Base-by-base conservation (phyloP, 257 asterid genomes). In the Cordia subcordata region DNA sequence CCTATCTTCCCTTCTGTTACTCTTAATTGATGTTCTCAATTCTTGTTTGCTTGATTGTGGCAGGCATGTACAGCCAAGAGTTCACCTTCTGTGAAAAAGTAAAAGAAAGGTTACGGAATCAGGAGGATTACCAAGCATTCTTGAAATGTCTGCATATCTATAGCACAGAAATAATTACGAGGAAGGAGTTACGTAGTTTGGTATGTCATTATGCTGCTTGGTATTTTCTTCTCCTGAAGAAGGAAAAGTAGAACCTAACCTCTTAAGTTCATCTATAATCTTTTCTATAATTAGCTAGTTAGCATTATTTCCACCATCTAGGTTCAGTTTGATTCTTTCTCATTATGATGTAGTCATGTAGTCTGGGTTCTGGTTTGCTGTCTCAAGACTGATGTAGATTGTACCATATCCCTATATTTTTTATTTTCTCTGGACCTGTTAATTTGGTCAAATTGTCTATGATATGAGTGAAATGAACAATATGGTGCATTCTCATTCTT, bases 101-200 rank as follows among this genome's bases (percentile, higher is more conserved):
- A 59, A 93, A 90, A 75, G 99, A 89, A 75, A 82, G 88, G 68
- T 76, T 93, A 56, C 77, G 56, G 54, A 85, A 81, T 76, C 82
- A 94, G 10, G 88, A 86, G 47, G 97, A 85, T 74, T 93, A 93
- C 81, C 97, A 93, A 80, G 96, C 89, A 47, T 93, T 93, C 73
- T 81, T 93, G 80, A 87, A 93, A 65, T 93, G 99, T 75, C 99
- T 93, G 73, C 85, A 87, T 76, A 85, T 93, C 65, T 93, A 85
- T 77, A 89, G 96, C 76, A 81, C 88, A 69, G 99, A 93, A 77
- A 86, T 85, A 74, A 93, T 93, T 61, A 85, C 94, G 22, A 89
- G 90, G 71, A 79, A 82, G 58, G 99, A 93, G 65, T 72, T 93
- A 60, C 87, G 73, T 79, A 70, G 90, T 72, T 72, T 93, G 99